Percentiles rank a stretch among this genome's conserved stretches.
These are phyloP conservation scores for Hippophae rhamnoides DNA, from an alignment of 306 rosid species.

Conservation along the genomic window DNA sequence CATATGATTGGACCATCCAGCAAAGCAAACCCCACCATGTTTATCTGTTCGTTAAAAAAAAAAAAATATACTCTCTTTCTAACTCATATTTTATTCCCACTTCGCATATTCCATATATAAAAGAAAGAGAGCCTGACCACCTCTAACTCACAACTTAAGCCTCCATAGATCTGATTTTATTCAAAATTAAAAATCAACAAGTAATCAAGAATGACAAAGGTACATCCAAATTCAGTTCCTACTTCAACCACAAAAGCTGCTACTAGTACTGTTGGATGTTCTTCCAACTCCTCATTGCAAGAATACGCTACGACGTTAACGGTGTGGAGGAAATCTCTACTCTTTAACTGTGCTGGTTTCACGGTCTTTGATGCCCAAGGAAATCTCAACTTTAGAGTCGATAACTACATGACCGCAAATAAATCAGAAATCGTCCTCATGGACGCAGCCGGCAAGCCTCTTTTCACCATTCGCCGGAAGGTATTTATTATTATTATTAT, in stretches of 20 bases:
- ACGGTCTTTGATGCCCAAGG: conserved; percentile 55
- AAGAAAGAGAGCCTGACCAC: no score
- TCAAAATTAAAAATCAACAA: no score
- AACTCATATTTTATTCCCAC: no score
- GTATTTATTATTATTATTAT: not conserved
- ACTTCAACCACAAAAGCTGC: not conserved
- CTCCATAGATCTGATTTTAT: no score
- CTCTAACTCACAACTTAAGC: no score
- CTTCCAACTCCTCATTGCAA: not conserved
- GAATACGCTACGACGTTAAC: conserved; percentile 29
- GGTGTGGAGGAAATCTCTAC: conserved; percentile 72
- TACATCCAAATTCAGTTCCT: conserved; percentile 38
- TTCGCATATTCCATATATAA: no score
- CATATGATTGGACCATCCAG: no score
- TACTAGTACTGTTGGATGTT: not conserved
- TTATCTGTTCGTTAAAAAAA: no score
- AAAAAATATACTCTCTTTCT: no score
- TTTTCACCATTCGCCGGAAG: conserved; percentile 74
- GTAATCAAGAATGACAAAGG: conserved; percentile 40
- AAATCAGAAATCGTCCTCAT: conserved; percentile 58
- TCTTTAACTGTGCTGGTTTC: conserved; percentile 60
- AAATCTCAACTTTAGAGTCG: conserved; percentile 54
- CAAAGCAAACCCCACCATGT: no score
- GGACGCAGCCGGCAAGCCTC: conserved; percentile 64
- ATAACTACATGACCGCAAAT: conserved; percentile 43